Evolutionary conservation across 2,329 filamentous ascomycete genomes (phyloP).

Genomic region (Cordyceps farinosa): DNA sequence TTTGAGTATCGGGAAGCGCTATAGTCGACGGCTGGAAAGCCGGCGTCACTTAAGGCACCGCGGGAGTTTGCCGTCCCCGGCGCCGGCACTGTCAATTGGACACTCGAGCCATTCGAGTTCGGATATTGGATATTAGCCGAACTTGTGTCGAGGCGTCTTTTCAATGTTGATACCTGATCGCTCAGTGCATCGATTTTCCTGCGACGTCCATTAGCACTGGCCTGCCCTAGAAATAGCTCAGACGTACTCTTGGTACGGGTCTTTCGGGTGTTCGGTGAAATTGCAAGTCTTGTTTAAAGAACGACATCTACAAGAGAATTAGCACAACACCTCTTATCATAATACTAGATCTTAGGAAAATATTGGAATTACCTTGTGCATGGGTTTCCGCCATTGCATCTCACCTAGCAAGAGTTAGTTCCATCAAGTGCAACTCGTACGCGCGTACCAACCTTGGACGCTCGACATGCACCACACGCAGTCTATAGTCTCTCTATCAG

Average conservation of each 20-base stretch:
- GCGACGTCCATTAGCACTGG: neutral
- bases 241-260: slow-evolving; percentile 22
- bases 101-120: neutral
- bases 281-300: slow-evolving; percentile 23
- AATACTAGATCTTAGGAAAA: too few relatives aligned
- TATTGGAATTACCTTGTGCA: slow-evolving; percentile 24
- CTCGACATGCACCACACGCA: slow-evolving; percentile 27
- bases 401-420: slow-evolving; percentile 19
- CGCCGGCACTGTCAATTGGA: neutral
- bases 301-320: slow-evolving; percentile 22
- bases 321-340: neutral
- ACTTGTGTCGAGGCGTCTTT: neutral
- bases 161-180: slow-evolving; percentile 1
- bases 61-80: neutral
- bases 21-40: neutral
- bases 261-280: slow-evolving; percentile 25
- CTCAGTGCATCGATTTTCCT: slow-evolving; percentile 22
- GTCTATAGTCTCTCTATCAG: slow-evolving; percentile 20
- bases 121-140: too few relatives aligned
- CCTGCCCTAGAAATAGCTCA: neutral
- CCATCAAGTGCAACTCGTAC: too few relatives aligned
- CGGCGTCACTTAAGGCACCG: neutral
- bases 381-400: slow-evolving; percentile 26
- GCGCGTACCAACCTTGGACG: slow-evolving; percentile 24
- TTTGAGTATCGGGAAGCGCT: neutral